Base-by-base conservation (phyloP, 352 stramenopile genomes). In the Globisporangium perplexum region DNA sequence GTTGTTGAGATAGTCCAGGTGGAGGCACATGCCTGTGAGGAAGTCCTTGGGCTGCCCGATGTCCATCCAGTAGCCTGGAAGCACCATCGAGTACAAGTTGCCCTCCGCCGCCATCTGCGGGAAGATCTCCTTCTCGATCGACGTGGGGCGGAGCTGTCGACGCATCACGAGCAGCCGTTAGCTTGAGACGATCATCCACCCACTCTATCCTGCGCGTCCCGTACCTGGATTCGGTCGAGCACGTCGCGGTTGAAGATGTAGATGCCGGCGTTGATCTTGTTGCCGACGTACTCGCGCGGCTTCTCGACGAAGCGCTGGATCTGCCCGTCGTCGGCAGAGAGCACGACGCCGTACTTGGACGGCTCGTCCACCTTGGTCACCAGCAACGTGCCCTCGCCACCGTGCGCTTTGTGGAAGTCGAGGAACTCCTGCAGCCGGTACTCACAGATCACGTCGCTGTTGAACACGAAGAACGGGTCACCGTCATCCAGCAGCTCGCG, bases 31-130 rank as follows among this genome's bases (percentile, higher is more conserved):
- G 50, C 87, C 87, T 38, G 83, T 74, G 10, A 96, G 57, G 47
- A 93, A 96, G 61, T 96, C 82, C 66, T 94, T 95, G 36, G 87
- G 87, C 71, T 96, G 84, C 14, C 87, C 87, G 39, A 96, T 90
- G 47, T 96, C 87, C 81, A 95, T 95, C 87, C 87, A 96, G 67
- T 95, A 96, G 15, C 86, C 87, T 3, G 77, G 76, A 44, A 96
- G 57, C 45, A 86, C 68, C 81, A 96, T 94, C 39, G 81, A 84
- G 63, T 69, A 96, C 8, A 96, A 53, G 49, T 92, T 88, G 39
- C 81, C 82, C 45, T 96, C 87, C 12, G 80, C 81, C 12, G 87
- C 87, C 84, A 96, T 96, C 49, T 89, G 79, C 28, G 87, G 87
- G 60, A 96, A 96, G 36, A 96, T 78, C 62, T 96, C 87, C 58